Percentiles rank a stretch among this genome's conserved stretches.
These are phyloP conservation scores for Xerocomus amazonicus DNA, from an alignment of 1,284 basidiomycete species.

Conservation along the genomic window DNA sequence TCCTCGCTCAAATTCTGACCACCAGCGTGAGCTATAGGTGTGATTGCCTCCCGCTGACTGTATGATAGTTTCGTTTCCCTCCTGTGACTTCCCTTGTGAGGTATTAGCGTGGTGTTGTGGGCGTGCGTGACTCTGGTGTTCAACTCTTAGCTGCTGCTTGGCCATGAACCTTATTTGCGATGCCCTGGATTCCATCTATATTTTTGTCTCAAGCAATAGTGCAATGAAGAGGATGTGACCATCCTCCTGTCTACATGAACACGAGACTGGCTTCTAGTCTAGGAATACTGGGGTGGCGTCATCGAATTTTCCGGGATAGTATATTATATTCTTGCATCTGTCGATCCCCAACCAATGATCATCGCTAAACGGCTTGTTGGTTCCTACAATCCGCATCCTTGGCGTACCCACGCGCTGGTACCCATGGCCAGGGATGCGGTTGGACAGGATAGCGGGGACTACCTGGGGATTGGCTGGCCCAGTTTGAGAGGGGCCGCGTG, in stretches of 20 bases:
- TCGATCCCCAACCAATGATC: too few species aligned
- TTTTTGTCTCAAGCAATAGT: too few species aligned
- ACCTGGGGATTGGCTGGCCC: not conserved
- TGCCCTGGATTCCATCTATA: too few species aligned
- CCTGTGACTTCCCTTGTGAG: not conserved
- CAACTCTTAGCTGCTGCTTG: too few species aligned
- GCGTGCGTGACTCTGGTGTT: too few species aligned
- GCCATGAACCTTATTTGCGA: too few species aligned
- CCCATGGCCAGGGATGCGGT: too few species aligned
- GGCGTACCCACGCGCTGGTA: not conserved
- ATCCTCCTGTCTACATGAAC: not conserved
- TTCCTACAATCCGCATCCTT: not conserved
- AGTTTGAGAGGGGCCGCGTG: not conserved
- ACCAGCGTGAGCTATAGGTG: not conserved
- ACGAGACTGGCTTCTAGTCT: not conserved
- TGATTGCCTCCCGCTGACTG: not conserved
- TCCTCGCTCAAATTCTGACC: not conserved
- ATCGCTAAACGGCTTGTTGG: too few species aligned
- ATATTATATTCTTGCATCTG: not conserved
- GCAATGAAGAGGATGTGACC: not conserved
- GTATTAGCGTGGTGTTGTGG: too few species aligned
- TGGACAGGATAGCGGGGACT: not conserved
- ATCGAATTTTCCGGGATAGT: slow-evolving; percentile 10
- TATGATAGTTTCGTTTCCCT: not conserved
- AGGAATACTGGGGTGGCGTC: slow-evolving; percentile 13